These are phyloP conservation scores for Candida neerlandica DNA, from an alignment of 1,139 yeast species.

Conservation along the genomic window DNA sequence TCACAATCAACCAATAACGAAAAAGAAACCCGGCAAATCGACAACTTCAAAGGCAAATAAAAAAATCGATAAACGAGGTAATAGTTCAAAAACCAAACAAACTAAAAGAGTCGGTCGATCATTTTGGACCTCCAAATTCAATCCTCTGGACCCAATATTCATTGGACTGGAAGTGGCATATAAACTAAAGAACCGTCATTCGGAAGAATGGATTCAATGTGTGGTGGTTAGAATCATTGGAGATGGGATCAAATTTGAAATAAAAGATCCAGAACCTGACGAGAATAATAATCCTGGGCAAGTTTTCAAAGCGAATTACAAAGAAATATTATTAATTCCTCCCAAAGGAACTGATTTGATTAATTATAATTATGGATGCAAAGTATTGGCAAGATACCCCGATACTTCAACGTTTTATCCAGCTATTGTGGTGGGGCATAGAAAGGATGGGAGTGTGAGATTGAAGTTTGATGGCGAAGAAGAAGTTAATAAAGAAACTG, in stretches of 20 bases:
- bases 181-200: slow-evolving; percentile 65
- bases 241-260: slow-evolving; percentile 81
- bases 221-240: slow-evolving; percentile 76
- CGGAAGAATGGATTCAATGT: slow-evolving; percentile 97
- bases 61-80: slow-evolving; percentile 2
- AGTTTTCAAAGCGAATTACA: slow-evolving; percentile 77
- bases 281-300: slow-evolving; percentile 90
- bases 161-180: slow-evolving; percentile 90
- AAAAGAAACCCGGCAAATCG: slow-evolving; percentile 8
- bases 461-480: slow-evolving; percentile 96
- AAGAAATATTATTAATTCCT: slow-evolving; percentile 80
- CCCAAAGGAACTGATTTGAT: slow-evolving; percentile 44
- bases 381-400: slow-evolving; percentile 92
- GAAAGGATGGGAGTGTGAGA: slow-evolving; percentile 75
- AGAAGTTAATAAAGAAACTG: slow-evolving; percentile 93
- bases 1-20: slow-evolving; percentile 4
- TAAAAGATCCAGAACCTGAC: slow-evolving; percentile 97
- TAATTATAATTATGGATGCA: slow-evolving; percentile 71
- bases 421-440: slow-evolving; percentile 84
- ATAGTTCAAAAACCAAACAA: slow-evolving; percentile 4
- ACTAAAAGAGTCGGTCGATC: slow-evolving; percentile 42
- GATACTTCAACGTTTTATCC: slow-evolving; percentile 97
- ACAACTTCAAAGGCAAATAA: not conserved
- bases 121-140: slow-evolving; percentile 48
- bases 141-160: slow-evolving; percentile 60